A percentile compares a stretch with the other conserved stretches of the same genome.
phyloP scores from a whole-genome alignment of 331 rosid species.

The Erythrophleum ivorense region DNA sequence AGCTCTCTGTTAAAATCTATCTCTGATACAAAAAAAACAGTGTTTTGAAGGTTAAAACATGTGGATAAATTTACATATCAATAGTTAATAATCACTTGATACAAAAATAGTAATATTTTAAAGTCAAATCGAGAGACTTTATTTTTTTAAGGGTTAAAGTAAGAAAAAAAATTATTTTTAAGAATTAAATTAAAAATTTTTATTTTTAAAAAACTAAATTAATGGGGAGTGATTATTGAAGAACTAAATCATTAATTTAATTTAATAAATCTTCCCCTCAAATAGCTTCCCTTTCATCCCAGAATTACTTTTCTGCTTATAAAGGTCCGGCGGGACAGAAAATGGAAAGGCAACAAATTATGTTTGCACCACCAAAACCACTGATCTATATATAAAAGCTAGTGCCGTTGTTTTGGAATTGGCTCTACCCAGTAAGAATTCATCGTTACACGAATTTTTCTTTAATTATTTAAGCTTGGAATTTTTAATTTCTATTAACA shows the following conservation, averaged over 20 bases:
- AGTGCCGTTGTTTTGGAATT: neutral
- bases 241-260: neutral
- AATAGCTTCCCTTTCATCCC: conserved; percentile 26
- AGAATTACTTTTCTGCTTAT: conserved; percentile 34
- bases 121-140: too few relatives aligned
- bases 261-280: conserved; percentile 12
- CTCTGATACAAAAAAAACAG: too few relatives aligned
- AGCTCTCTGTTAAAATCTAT: too few relatives aligned
- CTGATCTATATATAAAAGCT: neutral
- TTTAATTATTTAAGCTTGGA: neutral
- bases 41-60: neutral
- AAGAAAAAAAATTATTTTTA: neutral
- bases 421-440: conserved; percentile 47
- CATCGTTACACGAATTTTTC: neutral
- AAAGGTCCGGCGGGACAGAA: conserved; percentile 28
- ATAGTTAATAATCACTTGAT: too few relatives aligned
- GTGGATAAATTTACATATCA: too few relatives aligned
- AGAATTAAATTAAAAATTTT: neutral
- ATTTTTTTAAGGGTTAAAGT: too few relatives aligned
- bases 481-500: neutral
- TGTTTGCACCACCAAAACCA: conserved; percentile 32
- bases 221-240: neutral
- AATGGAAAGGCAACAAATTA: conserved; percentile 28
- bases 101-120: too few relatives aligned
- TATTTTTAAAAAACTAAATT: neutral